A percentile compares a stretch with the other conserved stretches of the same genome.
phyloP scores from a whole-genome alignment of 1,284 basidiomycete species.

The Cryptococcus sp. region DNA sequence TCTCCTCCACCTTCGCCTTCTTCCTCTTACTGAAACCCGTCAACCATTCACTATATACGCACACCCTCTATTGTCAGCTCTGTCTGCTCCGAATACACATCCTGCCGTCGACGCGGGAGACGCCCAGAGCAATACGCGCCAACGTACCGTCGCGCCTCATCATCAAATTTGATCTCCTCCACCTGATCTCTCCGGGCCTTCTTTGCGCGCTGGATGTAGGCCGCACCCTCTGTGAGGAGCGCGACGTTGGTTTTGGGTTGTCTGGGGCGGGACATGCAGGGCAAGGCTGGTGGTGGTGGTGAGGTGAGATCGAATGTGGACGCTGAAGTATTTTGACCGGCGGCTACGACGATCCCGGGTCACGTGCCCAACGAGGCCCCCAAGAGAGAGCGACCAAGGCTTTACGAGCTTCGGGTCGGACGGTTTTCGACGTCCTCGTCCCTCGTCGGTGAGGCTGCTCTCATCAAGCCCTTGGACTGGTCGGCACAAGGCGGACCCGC shows the following conservation, averaged over 20 bases:
- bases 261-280: constrained; percentile 1
- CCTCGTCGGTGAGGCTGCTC: too few relatives aligned
- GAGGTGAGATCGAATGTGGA: neutral
- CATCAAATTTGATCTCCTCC: constrained; percentile 51
- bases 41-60: constrained; percentile 43
- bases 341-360: neutral
- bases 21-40: constrained; percentile 51
- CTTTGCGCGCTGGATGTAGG: constrained; percentile 48
- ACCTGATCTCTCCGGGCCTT: constrained; percentile 46
- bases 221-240: constrained; percentile 49
- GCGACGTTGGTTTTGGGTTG: constrained; percentile 39
- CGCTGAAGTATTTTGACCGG: constrained; percentile 1
- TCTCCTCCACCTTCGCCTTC: constrained; percentile 49
- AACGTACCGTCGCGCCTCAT: constrained; percentile 42
- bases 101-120: neutral
- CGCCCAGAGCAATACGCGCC: neutral
- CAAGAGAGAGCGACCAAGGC: too few relatives aligned
- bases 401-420: too few relatives aligned
- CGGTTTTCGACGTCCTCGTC: too few relatives aligned
- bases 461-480: too few relatives aligned
- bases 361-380: too few relatives aligned
- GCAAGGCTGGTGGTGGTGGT: neutral
- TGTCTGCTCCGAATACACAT: neutral
- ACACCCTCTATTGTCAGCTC: neutral
- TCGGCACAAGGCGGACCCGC: too few relatives aligned